These are phyloP conservation scores for Paraphaeosphaeria minitans DNA, from an alignment of 2,329 filamentous ascomycete species.

Conservation along the genomic window DNA sequence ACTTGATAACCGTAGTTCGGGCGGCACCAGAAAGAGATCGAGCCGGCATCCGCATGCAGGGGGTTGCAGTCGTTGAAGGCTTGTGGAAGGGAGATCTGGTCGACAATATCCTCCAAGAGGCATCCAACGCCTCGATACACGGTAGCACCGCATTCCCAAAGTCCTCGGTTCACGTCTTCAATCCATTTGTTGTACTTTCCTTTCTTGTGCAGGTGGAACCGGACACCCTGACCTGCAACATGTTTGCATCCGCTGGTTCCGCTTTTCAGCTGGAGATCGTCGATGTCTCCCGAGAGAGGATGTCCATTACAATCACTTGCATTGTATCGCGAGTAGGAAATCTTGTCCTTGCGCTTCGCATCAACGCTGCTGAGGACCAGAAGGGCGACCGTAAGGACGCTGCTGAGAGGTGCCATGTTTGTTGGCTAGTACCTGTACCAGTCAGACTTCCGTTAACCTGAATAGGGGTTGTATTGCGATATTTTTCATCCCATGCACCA, in stretches of 20 bases:
- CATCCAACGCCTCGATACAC: constrained; percentile 21
- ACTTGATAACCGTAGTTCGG: neutral
- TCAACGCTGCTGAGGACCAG: constrained; percentile 23
- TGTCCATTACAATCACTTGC: constrained; percentile 22
- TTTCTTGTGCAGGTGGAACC: constrained; percentile 24
- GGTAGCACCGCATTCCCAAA: constrained; percentile 17
- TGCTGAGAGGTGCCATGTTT: constrained; percentile 21
- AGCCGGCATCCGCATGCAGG: neutral
- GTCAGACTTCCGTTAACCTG: neutral
- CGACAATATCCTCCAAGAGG: neutral
- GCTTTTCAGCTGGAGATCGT: constrained; percentile 18
- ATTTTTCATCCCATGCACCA: neutral
- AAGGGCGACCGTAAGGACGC: constrained; percentile 19
- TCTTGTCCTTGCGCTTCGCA: constrained; percentile 21
- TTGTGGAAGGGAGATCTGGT: constrained; percentile 12
- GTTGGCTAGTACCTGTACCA: neutral
- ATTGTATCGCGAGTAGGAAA: constrained; percentile 24
- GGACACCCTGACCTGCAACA: constrained; percentile 16
- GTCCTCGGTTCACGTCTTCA: constrained; percentile 19
- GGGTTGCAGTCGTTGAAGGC: constrained; percentile 15
- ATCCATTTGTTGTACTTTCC: constrained; percentile 24
- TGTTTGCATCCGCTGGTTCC: constrained; percentile 22
- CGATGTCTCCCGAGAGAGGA: constrained; percentile 17
- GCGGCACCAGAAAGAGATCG: constrained; percentile 23
- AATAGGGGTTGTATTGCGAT: neutral